These are phyloP conservation scores for Grammothele lineata DNA, from an alignment of 768 basidiomycete genomes.

Conservation along the genomic window DNA sequence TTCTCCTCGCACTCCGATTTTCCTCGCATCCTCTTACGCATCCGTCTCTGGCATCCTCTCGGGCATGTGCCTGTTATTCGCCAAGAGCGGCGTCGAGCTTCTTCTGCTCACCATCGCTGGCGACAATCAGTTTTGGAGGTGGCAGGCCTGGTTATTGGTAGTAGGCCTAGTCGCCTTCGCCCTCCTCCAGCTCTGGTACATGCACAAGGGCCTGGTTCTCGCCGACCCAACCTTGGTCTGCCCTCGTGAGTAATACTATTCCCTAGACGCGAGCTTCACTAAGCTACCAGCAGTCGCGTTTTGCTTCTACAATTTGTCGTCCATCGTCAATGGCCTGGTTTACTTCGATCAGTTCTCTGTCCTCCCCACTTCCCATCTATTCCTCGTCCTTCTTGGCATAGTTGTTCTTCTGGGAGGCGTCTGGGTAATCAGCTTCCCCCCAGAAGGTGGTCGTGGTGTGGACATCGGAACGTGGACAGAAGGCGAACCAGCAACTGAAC, in stretches of 20 bases:
- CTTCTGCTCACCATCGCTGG: conserved; percentile 73
- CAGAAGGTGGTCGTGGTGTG: conserved; percentile 49
- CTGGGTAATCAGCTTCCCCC: conserved; percentile 82
- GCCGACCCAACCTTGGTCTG: conserved; percentile 86
- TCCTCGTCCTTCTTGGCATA: conserved; percentile 74
- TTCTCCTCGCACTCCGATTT: conserved; percentile 46
- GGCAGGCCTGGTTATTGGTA: conserved; percentile 81
- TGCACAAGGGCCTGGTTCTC: conserved; percentile 73
- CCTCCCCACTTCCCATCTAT: conserved; percentile 65
- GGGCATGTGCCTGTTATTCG: conserved; percentile 90
- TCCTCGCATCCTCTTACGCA: conserved; percentile 81
- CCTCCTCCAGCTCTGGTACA: conserved; percentile 78
- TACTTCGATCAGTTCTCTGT: conserved; percentile 84
- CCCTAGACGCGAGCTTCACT: neutral
- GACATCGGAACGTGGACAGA: conserved; percentile 41
- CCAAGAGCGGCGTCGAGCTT: conserved; percentile 90
- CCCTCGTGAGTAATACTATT: conserved; percentile 53
- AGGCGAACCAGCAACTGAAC: conserved; percentile 32
- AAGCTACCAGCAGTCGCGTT: conserved; percentile 63
- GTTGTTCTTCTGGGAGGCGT: conserved; percentile 78
- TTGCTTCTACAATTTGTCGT: conserved; percentile 92
- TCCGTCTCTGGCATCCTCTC: conserved; percentile 85
- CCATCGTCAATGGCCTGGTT: conserved; percentile 84
- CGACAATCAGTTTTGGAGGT: conserved; percentile 77
- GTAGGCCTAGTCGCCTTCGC: conserved; percentile 70